These are phyloP conservation scores for Marvania coccoides DNA, from an alignment of 139 green algal genomes.

Conservation along the genomic window DNA sequence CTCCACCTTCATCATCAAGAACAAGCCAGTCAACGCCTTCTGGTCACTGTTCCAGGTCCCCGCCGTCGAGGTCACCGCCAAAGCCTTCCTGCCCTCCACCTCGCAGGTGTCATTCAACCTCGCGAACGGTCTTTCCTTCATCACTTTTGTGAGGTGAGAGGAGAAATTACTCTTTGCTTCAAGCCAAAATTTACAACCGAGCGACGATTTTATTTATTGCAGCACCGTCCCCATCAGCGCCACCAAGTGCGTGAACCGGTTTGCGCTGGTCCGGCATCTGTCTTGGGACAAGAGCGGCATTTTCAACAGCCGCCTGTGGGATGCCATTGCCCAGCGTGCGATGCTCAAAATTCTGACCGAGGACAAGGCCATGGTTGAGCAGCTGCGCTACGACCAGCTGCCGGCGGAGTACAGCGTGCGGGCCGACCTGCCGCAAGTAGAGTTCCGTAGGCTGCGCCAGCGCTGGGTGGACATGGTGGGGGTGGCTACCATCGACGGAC, in stretches of 20 bases:
- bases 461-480: constrained; percentile 57
- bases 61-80: constrained; percentile 55
- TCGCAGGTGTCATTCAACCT: constrained; percentile 68
- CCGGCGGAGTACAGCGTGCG: constrained; percentile 42
- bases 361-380: constrained; percentile 80
- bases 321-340: constrained; percentile 48
- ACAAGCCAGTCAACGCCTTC: constrained; percentile 70
- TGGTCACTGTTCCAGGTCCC: constrained; percentile 57
- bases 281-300: constrained; percentile 20
- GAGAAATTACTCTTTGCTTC: no score
- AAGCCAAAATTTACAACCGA: no score
- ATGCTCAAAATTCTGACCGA: constrained; percentile 77
- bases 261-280: constrained; percentile 60
- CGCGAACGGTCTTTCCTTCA: constrained; percentile 51
- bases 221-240: constrained; percentile 71
- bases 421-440: constrained; percentile 59
- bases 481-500: background rate
- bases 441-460: constrained; percentile 67
- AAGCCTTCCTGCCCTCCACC: constrained; percentile 66
- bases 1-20: constrained; percentile 55
- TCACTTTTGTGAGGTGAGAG: constrained; percentile 76
- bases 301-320: constrained; percentile 45
- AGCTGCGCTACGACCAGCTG: constrained; percentile 55
- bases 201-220: no score
- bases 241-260: constrained; percentile 62